phyloP scores from a whole-genome alignment of 331 rosid species.

The Quercus tomentella region DNA sequence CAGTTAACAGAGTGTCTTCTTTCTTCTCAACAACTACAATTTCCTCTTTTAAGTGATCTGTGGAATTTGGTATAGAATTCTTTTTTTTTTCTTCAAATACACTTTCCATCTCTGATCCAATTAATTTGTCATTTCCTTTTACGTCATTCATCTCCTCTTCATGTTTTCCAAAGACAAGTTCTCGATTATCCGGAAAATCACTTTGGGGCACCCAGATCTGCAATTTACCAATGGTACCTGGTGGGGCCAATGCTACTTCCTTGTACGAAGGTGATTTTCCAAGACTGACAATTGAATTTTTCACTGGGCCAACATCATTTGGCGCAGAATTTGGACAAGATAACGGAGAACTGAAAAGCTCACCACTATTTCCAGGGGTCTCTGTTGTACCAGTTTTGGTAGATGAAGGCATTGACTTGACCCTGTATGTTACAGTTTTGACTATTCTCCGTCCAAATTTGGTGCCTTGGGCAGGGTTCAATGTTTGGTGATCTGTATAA shows the following conservation, averaged over 20 bases:
- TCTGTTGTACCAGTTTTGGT: constrained; percentile 38
- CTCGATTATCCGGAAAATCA: constrained; percentile 36
- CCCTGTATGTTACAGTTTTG: constrained; percentile 77
- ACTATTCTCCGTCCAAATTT: constrained; percentile 80
- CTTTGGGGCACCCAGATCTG: constrained; percentile 60
- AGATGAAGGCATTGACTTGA: constrained; percentile 65
- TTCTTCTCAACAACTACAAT: constrained; percentile 40
- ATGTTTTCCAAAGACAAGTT: constrained; percentile 29
- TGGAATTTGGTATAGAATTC: constrained; percentile 27
- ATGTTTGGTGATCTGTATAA: constrained; percentile 52
- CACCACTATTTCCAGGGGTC: constrained; percentile 35
- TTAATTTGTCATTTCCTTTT: constrained; percentile 32
- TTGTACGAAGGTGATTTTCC: constrained; percentile 98
- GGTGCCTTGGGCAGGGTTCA: constrained; percentile 53
- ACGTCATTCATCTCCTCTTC: constrained; percentile 42
- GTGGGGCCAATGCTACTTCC: constrained; percentile 99
- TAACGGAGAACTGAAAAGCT: constrained; percentile 39
- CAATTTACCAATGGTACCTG: constrained; percentile 74
- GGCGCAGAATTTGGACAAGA: constrained; percentile 31
- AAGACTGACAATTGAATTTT: constrained; percentile 58
- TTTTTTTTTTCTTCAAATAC: constrained; percentile 32
- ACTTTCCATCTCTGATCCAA: constrained; percentile 29
- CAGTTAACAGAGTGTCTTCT: constrained; percentile 36
- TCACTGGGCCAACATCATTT: constrained; percentile 47
- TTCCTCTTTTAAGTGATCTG: constrained; percentile 45